Percentiles rank a stretch among this genome's conserved stretches.
phyloP scores from a whole-genome alignment of 306 rosid genomes.

The Cucumis melo region DNA sequence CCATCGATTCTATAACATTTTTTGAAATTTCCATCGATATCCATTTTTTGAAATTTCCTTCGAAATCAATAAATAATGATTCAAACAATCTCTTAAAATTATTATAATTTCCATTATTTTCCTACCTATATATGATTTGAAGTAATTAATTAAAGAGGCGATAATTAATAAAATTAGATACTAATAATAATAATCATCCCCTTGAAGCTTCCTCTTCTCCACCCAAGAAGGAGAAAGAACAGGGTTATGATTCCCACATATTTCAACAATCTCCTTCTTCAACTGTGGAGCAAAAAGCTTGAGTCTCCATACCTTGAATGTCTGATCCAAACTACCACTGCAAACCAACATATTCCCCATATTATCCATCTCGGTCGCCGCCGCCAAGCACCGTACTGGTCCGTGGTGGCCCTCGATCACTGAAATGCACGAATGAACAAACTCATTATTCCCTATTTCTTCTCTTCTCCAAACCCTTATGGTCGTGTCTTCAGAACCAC shows the following conservation, averaged over 20 bases:
- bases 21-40: no score
- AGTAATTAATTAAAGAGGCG: not conserved
- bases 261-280: conserved; percentile 24
- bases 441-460: conserved; percentile 26
- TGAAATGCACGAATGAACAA: conserved; percentile 27
- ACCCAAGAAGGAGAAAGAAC: conserved; percentile 34
- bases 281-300: conserved; percentile 7
- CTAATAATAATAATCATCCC: not conserved
- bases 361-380: conserved; percentile 24
- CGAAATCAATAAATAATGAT: no score
- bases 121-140: no score
- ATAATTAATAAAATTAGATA: not conserved
- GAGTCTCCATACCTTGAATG: conserved; percentile 43
- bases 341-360: conserved; percentile 30
- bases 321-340: conserved; percentile 50
- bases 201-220: conserved; percentile 18
- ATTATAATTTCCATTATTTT: no score
- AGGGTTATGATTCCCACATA: conserved; percentile 7
- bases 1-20: rapidly evolving
- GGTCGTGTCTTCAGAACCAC: conserved; percentile 36
- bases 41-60: no score
- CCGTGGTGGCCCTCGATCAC: conserved; percentile 43
- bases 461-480: conserved; percentile 46
- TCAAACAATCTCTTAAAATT: no score
- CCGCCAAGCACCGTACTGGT: conserved; percentile 43